A percentile compares a stretch with the other conserved stretches of the same genome.
phyloP scores from a whole-genome alignment of 768 basidiomycete species.

The Mycena latifolia region DNA sequence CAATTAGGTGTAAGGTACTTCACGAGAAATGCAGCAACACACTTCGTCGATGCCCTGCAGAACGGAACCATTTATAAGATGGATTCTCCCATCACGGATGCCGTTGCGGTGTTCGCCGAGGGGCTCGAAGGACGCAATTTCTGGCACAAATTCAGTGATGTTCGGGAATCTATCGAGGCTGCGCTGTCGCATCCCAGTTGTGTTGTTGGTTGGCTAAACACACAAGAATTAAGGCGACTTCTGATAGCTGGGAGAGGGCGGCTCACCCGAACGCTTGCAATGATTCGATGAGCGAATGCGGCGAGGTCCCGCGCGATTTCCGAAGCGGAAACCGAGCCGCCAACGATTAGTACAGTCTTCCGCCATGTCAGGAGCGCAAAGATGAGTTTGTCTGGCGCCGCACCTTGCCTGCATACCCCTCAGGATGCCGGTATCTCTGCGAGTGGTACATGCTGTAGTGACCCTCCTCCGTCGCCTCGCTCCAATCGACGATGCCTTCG shows the following conservation, averaged over 20 bases:
- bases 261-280: constrained; percentile 38
- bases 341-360: constrained; percentile 37
- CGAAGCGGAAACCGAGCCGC: constrained; percentile 34
- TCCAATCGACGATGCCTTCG: constrained; percentile 30
- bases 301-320: constrained; percentile 39
- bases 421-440: constrained; percentile 25
- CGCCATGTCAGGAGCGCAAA: background rate
- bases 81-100: constrained; percentile 42
- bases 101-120: constrained; percentile 32
- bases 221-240: background rate
- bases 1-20: background rate
- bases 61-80: constrained; percentile 45
- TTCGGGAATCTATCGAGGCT: constrained; percentile 42
- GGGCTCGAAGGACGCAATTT: constrained; percentile 37
- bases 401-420: constrained; percentile 33
- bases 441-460: constrained; percentile 24
- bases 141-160: constrained; percentile 44
- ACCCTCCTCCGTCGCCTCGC: constrained; percentile 22
- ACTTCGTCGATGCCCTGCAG: constrained; percentile 45
- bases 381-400: constrained; percentile 26
- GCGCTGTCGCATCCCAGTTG: background rate
- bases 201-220: constrained; percentile 33
- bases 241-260: background rate
- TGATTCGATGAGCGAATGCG: constrained; percentile 29
- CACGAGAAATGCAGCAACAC: background rate